Evolutionary conservation across 1,284 basidiomycete species (phyloP).

Genomic region (Boletus mariae): DNA sequence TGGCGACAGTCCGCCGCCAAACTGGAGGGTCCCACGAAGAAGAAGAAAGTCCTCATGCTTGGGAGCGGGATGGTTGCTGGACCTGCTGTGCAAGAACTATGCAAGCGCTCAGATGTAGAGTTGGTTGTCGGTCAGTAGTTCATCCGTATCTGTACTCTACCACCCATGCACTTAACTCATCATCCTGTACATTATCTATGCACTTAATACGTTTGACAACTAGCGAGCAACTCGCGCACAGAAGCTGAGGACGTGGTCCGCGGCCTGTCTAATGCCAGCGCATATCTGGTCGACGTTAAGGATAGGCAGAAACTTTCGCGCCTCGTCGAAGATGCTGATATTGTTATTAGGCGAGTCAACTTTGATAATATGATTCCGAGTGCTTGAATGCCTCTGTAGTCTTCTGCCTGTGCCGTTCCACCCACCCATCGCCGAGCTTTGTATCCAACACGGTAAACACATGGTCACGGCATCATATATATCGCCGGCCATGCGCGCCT

Average conservation of each 20-base stretch:
- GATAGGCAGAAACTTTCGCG: conserved; percentile 48
- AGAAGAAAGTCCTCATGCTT: conserved; percentile 76
- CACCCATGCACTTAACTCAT: conserved; percentile 12
- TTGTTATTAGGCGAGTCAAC: conserved; percentile 62
- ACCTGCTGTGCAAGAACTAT: conserved; percentile 76
- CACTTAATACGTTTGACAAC: not conserved
- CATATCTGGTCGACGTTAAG: conserved; percentile 61
- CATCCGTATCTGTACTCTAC: conserved; percentile 5
- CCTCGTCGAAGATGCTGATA: conserved; percentile 57
- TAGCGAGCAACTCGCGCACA: conserved; percentile 69
- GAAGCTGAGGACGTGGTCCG: conserved; percentile 59
- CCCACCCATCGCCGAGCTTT: conserved; percentile 69
- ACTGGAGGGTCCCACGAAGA: conserved; percentile 23
- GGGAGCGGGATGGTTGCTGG: conserved; percentile 92
- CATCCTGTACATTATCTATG: conserved; percentile 7
- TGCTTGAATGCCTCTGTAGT: conserved; percentile 37
- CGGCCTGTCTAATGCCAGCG: conserved; percentile 56
- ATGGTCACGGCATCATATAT: conserved; percentile 94
- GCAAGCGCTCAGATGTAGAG: conserved; percentile 54
- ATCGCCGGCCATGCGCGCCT: conserved; percentile 71
- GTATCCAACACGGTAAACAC: conserved; percentile 72
- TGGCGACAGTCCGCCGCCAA: conserved; percentile 32
- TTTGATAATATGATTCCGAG: not conserved
- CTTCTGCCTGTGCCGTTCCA: conserved; percentile 82
- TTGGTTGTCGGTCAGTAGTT: conserved; percentile 68